phyloP scores from a whole-genome alignment of 1,139 yeast genomes.

The Yamadazyma dushanensis region DNA sequence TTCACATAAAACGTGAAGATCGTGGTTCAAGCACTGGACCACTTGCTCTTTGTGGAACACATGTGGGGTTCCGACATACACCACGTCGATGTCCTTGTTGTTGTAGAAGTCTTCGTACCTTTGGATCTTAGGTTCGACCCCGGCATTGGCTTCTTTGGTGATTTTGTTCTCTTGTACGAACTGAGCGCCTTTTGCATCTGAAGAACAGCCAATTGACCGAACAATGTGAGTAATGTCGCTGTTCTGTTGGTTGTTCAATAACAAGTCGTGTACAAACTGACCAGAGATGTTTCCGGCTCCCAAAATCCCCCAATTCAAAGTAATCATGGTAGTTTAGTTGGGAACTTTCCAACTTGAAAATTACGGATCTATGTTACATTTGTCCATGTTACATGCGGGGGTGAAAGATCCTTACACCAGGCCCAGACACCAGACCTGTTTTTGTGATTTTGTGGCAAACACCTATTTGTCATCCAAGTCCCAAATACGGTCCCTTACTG shows the following conservation, averaged over 20 bases:
- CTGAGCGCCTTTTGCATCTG: conserved; percentile 24
- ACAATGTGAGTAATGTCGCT: conserved; percentile 26
- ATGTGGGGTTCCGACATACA: conserved; percentile 64
- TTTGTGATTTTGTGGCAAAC: too few species aligned
- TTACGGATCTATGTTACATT: conserved; percentile 1
- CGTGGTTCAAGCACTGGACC: conserved; percentile 48
- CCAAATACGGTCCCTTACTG: too few species aligned
- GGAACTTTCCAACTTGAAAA: too few species aligned
- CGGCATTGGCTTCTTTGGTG: conserved; percentile 8
- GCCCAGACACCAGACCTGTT: too few species aligned
- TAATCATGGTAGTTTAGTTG: conserved; percentile 13
- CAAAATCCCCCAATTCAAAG: conserved; percentile 39
- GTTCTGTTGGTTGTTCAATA: conserved; percentile 26
- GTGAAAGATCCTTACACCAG: too few species aligned
- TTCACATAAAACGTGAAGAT: conserved; percentile 59
- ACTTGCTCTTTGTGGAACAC: conserved; percentile 52
- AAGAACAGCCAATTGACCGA: conserved; percentile 34
- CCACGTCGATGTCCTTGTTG: conserved; percentile 48
- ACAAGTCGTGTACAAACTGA: conserved; percentile 38
- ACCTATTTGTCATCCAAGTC: too few species aligned
- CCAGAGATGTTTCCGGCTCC: conserved; percentile 50
- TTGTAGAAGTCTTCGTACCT: conserved; percentile 36
- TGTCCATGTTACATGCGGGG: not conserved
- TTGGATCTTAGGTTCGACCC: conserved; percentile 18
- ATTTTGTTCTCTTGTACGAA: conserved; percentile 18